Base-by-base conservation (phyloP, 768 basidiomycete species). In the Artomyces pyxidatus region DNA sequence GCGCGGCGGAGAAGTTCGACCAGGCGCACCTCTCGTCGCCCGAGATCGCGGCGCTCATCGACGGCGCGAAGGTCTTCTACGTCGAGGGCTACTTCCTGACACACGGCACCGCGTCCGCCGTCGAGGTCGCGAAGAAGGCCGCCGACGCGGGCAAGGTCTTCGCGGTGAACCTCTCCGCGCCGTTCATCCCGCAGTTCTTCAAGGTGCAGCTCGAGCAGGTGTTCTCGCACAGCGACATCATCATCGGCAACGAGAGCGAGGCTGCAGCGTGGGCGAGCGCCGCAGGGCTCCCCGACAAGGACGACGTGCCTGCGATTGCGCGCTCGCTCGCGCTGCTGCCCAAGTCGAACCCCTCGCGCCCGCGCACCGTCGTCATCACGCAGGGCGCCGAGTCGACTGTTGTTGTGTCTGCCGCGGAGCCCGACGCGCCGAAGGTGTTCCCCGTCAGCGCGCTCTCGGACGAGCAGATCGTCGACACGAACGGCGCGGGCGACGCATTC, bases 221-320 rank as follows among this genome's bases (percentile, higher is more conserved):
- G 59, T 67, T 99, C 38, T 84, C 85, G 22, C 84, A 86, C 72
- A 78, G 78, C 52, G 96, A 99, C 67, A 73, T 95, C 66, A 58
- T 98, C 65, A 90, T 99, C 66, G 89, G 89, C n/a, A 98, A 97
- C 69, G 95, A 99, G 72, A 71, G 83, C 32, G 96, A 99, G 67
- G 96, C 95, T 9, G 88, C 81, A 51, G 77, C 86, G 14, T 98
- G 85, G 75, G 93, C 88, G 23, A 69, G 66, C 43, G 80, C 86
- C 29, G 80, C 80, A 52, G 86, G 87, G 16, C 73, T 81, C 53
- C 68, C 83, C 10, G 73, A 82, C 56, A 71, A 77, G 49, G 83
- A 88, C 68, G 27, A 50, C 26, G 74, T 91, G 45, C 56, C 73
- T 5, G 68, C 72, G 16, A 80, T 93, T 59, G 92, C 93, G 19